These are phyloP conservation scores for Geosmithia morbida DNA, from an alignment of 2,329 filamentous ascomycete genomes.

Conservation along the genomic window DNA sequence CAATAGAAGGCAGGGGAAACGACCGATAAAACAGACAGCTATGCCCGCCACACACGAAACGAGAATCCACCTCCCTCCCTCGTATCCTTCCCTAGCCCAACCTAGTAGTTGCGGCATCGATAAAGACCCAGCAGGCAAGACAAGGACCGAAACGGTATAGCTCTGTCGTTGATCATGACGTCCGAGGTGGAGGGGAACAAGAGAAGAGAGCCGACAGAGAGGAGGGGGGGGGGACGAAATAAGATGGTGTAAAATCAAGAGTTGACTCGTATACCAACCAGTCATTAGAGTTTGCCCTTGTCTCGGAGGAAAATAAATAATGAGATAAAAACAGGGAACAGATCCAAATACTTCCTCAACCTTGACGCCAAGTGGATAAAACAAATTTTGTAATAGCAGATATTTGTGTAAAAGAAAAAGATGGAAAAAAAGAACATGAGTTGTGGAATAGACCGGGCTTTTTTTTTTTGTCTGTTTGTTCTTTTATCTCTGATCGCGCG, in stretches of 20 bases:
- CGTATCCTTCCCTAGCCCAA: too few relatives aligned
- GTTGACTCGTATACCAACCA: background rate
- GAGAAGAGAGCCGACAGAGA: background rate
- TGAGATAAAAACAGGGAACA: conserved; percentile 6
- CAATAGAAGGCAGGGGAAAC: too few relatives aligned
- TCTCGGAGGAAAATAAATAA: conserved; percentile 4
- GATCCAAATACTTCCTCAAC: conserved; percentile 2
- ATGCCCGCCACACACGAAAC: too few relatives aligned
- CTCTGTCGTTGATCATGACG: too few relatives aligned
- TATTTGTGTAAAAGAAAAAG: background rate
- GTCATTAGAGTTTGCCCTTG: background rate
- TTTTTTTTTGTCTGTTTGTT: too few relatives aligned
- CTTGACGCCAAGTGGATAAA: background rate
- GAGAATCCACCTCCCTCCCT: background rate
- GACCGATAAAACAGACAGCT: too few relatives aligned
- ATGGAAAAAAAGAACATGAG: background rate
- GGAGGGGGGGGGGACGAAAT: background rate
- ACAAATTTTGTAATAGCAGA: background rate
- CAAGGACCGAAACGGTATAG: too few relatives aligned
- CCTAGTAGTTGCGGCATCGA: too few relatives aligned
- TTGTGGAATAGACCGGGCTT: too few relatives aligned
- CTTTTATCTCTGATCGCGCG: too few relatives aligned
- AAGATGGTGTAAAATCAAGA: background rate
- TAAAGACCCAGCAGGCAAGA: too few relatives aligned
- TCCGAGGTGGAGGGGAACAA: too few relatives aligned